Conservation (phyloP, 805 yeast genomes). For the Candida pini region DNA sequence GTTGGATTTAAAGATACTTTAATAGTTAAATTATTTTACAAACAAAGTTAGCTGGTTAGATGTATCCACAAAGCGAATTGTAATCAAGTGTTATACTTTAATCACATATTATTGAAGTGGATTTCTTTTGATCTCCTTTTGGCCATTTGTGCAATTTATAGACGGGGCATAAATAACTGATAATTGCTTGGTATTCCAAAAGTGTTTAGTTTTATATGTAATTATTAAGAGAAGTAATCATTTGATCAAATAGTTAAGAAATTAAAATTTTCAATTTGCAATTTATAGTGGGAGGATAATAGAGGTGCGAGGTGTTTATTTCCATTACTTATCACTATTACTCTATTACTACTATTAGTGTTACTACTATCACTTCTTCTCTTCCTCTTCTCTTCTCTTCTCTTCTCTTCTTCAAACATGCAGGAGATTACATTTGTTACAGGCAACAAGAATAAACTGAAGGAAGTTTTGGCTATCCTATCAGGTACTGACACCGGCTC, state of each 20-base stretch:
- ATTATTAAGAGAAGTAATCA: conserved; percentile 3
- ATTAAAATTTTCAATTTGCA: neutral
- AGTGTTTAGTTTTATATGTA: conserved; percentile 28
- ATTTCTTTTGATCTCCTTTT: conserved; percentile 28
- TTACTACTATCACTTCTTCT: neutral
- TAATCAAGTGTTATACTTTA: conserved; percentile 9
- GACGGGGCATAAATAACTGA: conserved; percentile 24
- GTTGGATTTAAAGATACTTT: no score
- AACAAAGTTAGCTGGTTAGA: no score
- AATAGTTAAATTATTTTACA: no score
- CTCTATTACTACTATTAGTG: neutral
- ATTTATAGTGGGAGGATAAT: neutral
- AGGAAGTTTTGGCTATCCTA: conserved; percentile 76
- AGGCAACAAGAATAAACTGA: conserved; percentile 83
- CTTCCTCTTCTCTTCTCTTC: neutral
- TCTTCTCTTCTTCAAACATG: neutral
- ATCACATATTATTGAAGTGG: conserved; percentile 26
- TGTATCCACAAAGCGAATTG: conserved; percentile 31
- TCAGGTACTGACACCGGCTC: conserved; percentile 26
- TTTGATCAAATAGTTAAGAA: conserved; percentile 3
- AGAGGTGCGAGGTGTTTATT: neutral
- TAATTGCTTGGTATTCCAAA: conserved; percentile 38
- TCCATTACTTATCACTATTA: neutral
- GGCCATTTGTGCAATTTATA: conserved; percentile 35
- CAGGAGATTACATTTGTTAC: conserved; percentile 35